Base-by-base conservation (phyloP, 2,329 filamentous ascomycete genomes). In the Bertia moriformis region DNA sequence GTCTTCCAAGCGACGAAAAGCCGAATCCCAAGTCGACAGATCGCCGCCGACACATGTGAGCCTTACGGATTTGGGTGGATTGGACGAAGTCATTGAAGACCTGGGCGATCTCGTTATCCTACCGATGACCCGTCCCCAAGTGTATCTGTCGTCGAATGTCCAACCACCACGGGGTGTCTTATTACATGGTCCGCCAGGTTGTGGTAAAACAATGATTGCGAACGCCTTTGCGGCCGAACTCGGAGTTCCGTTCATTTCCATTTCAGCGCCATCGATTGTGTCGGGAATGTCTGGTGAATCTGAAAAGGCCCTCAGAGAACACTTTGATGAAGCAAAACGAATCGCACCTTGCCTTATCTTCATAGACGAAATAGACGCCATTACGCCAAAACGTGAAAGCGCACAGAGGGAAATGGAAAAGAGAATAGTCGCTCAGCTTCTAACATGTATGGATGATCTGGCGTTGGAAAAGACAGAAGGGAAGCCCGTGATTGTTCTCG, bases 321-420 rank as follows among this genome's bases (percentile, higher is more conserved):
- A 86, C 37, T 93, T 93, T 44, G 88, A 96, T 12, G 84, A 91
- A 51, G 91, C 91, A 0, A 85, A 84, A 54, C 72, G 75, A 40
- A 69, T 88, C 27, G 88, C 89, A 0, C 91, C 91, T 0, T 93
- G 86, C 50, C 67, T 98, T 4, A 70, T 98, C 3, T 93, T 95
- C 51, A 83, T 96, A 41, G 87, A 94, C 48, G 82, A 94, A 48
- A 84, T 96, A 39, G 88, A 98, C 56, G 80, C 82, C 3, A 91
- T 96, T 49, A 84, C 87, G 38, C 83, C 84, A 0, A 93, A 93
- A 55, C 70, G 83, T 41, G 85, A 93, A 45, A 83, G 75, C 40
- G 77, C 82, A 1, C 83, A 91, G 50, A 79, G 82, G 50, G 86
- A 94, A 46, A 89, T 93, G 75, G 87, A 94, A 54, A 84, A 86